Evolutionary conservation across 257 asterid genomes (phyloP).

Genomic region (Plectranthus barbatus): DNA sequence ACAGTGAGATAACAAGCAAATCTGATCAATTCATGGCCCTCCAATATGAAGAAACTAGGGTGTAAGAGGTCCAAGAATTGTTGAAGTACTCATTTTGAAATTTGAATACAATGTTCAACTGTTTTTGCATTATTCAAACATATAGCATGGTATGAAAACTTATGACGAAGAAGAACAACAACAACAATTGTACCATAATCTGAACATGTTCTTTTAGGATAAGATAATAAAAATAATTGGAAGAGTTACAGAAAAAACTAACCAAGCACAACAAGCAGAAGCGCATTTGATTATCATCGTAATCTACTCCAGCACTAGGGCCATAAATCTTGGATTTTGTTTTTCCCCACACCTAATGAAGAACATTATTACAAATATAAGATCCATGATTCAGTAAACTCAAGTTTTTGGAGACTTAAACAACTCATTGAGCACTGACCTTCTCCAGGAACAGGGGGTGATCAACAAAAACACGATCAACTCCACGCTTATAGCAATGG

Average conservation of each 20-base stretch:
- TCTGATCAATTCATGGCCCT: no score
- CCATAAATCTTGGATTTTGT: slow-evolving; percentile 81
- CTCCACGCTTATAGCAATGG: slow-evolving; percentile 97
- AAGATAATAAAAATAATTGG: no score
- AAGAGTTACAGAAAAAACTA: slow-evolving; percentile 8
- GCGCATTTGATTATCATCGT: slow-evolving; percentile 72
- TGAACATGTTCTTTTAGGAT: no score
- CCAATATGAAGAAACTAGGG: no score
- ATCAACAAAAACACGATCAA: slow-evolving; percentile 88
- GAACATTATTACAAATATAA: neutral
- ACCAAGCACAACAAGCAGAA: slow-evolving; percentile 86
- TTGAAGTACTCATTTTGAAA: no score
- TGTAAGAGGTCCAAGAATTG: no score
- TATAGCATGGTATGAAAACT: no score
- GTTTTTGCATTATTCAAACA: no score
- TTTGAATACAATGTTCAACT: no score
- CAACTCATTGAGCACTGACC: slow-evolving; percentile 24
- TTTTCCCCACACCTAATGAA: slow-evolving; percentile 82
- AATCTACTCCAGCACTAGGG: slow-evolving; percentile 76
- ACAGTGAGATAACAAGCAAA: neutral
- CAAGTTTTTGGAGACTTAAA: neutral
- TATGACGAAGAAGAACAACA: no score
- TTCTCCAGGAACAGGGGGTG: slow-evolving; percentile 88
- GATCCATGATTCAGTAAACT: no score
- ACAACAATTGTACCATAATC: no score